Base-by-base conservation (phyloP, 2,329 filamentous ascomycete genomes). In the Ophiostoma montium region DNA sequence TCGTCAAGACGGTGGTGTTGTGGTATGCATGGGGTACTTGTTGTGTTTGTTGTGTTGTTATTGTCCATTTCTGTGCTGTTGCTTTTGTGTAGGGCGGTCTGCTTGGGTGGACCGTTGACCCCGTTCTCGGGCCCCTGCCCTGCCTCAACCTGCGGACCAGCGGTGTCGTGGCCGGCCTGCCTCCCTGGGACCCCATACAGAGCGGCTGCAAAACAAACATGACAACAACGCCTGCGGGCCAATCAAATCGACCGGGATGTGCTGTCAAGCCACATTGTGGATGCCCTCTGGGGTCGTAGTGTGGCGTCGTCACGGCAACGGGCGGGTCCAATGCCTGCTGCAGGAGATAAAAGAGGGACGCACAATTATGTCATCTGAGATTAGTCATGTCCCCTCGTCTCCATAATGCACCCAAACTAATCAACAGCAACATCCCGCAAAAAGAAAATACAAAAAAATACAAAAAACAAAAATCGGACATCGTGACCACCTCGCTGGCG, bases 251-350 rank as follows among this genome's bases (percentile, higher is more conserved):
- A 10, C 3, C 10, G 9, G 18, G 30, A 12, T 12, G 27, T 39
- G 32, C 36, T 21, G 5, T 42, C 43, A 52, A 54, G 51, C 53
- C 51, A 52, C 51, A 49, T 16, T 46, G 16, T 36, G 23, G 21
- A 35, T 42, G 11, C 43, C 35, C 19, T 41, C 42, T 31, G 18
- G 18, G 49, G 46, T 12, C 47, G 21, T 16, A 13, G 6, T 13
- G 41, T 27, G 16, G 30, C 31, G 54, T 57, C 50, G 19, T 51
- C 49, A 54, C 31, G 47, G 51, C 55, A 57, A 57, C 55, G 18
- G 23, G 30, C 18, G 33, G 33, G 23, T 7, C 48, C 38, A 31
- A 38, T 30, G 35, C 19, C 43, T 41, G 35, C 42, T 5, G 31
- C 42, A 44, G 27, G 42, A 23, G 42, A 33, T n/a, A 21, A 44